Evolutionary conservation across 371 early-diverging fungal species (phyloP).

Genomic region (Haplosporangium sp.): DNA sequence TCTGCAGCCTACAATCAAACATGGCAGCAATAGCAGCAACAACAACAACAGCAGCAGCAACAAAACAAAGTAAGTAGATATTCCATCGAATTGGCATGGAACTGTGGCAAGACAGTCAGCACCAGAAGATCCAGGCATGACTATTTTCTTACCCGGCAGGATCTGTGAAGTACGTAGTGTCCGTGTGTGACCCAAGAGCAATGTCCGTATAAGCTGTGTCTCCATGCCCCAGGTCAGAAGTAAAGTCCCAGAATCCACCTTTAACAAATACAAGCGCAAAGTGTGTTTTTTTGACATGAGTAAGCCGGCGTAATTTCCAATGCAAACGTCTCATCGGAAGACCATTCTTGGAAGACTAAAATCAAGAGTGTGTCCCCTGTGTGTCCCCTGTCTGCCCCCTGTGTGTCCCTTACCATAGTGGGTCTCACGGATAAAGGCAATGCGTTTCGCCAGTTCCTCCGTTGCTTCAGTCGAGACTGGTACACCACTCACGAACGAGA

Average conservation of each 20-base stretch:
- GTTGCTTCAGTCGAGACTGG: conserved; percentile 77
- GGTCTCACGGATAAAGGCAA: conserved; percentile 83
- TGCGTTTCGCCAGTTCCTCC: conserved; percentile 72
- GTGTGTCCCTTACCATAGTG: conserved; percentile 72
- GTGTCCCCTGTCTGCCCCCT: not conserved
- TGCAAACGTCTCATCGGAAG: not conserved
- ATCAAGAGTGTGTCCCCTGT: too few relatives aligned
- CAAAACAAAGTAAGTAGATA: not conserved
- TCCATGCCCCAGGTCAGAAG: conserved; percentile 82
- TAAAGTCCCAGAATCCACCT: conserved; percentile 86
- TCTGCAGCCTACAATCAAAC: conserved; percentile 67
- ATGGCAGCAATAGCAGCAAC: too few relatives aligned
- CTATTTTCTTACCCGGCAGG: conserved; percentile 72
- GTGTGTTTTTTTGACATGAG: not conserved
- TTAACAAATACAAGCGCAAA: not conserved
- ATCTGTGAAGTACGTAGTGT: conserved; percentile 94
- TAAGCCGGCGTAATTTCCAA: not conserved
- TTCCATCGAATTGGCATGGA: not conserved
- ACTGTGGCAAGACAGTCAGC: not conserved
- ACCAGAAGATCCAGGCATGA: not conserved
- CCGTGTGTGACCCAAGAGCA: conserved; percentile 86
- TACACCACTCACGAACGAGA: conserved; percentile 81
- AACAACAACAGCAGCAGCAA: too few relatives aligned
- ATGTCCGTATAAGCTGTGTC: conserved; percentile 91
- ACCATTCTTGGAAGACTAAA: conserved; percentile 10